Conservation (phyloP, 495 filamentous ascomycete species). For the Polyplosphaeria fusca region DNA sequence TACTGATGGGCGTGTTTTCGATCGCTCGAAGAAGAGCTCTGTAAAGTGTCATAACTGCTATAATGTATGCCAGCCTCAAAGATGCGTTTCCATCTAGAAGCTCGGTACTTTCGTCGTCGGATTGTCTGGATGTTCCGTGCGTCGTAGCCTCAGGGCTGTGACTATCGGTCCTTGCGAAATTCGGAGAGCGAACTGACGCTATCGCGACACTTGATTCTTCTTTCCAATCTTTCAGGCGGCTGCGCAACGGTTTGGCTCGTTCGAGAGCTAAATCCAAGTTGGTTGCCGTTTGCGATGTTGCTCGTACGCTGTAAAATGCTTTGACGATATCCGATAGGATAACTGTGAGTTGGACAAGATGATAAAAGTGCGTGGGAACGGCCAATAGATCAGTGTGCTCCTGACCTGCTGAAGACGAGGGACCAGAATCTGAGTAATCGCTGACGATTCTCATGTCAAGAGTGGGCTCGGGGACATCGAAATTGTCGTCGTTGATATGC, state of each 20-base stretch:
- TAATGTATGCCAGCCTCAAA: neutral
- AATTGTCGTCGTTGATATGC: neutral
- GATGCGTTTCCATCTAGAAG: neutral
- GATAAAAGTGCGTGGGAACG: neutral
- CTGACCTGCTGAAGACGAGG: neutral
- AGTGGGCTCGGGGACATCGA: neutral
- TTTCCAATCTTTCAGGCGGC: neutral
- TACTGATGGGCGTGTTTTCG: neutral
- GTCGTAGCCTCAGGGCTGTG: neutral
- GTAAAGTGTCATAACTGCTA: constrained; percentile 1
- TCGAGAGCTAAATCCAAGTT: neutral
- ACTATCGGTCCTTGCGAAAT: neutral
- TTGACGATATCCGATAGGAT: neutral
- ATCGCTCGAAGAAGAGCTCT: neutral
- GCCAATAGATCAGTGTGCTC: neutral
- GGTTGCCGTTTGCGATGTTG: neutral
- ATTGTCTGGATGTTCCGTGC: neutral
- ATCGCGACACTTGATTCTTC: neutral
- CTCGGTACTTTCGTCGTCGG: neutral
- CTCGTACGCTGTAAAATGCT: neutral
- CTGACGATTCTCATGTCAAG: neutral
- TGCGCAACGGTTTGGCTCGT: neutral
- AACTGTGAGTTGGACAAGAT: neutral
- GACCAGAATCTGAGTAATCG: neutral
- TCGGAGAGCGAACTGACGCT: neutral